Base-by-base conservation (phyloP, 129 eudicot species). In the Tagetes erecta region DNA sequence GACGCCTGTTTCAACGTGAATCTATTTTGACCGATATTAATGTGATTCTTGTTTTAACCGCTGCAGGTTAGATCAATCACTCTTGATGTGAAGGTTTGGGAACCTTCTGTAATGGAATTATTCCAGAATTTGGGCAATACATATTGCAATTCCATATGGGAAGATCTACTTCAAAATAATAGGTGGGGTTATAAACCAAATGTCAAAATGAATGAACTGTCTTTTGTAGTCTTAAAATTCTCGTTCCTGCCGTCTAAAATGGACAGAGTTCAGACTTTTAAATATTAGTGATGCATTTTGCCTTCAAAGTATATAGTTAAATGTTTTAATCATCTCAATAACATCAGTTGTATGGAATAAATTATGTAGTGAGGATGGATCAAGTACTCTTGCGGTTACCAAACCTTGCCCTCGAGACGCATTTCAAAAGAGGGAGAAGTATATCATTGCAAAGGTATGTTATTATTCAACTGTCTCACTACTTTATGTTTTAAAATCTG, bases 61-160 rank as follows among this genome's bases (percentile, higher is more conserved):
- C 30, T 78, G 72, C 85, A 95, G 99, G 90, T 95, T 64, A 89
- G 99, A 80, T 95, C 99, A 12, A 86, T 95, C 75, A 95, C 75
- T 70, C 82, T 91, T 53, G 99, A 95, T 81, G 99, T 95, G 60
- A 95, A 78, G 83, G 99, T 95, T 49, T 95, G 99, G 99, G 99
- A 95, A 75, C 96, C 97, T 46, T 79, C 85, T 5, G 82, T 95
- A 51, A 82, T 95, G 85, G 92, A 91, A 12, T 73, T 95, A 77
- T 95, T 95, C 76, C 75, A 78, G 57, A 83, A 79, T 41, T 85
- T 95, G 64, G 99, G 99, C 7, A 95, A 95, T 77, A 64, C 79
- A 41, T 94, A 81, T 76, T 88, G 96, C 71, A 95, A 95, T 80
- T 95, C 99, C 59, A 72, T 95, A 71, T 95, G 99, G 99, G 99